Evolutionary conservation across 345 rosid genomes (phyloP).

Genomic region (Pseudoturritis turrita): DNA sequence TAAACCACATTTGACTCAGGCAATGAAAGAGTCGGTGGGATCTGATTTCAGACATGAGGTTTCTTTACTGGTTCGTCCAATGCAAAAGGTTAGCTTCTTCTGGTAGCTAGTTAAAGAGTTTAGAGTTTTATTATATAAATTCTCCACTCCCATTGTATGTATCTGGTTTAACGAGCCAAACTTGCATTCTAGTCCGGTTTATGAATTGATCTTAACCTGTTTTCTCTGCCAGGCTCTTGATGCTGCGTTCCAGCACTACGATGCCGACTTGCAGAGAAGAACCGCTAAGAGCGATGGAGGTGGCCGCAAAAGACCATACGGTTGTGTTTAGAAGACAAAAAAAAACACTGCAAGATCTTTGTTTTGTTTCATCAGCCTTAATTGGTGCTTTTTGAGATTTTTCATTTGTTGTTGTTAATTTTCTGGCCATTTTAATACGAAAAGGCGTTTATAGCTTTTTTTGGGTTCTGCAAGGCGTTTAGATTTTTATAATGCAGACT

Average conservation of each 20-base stretch:
- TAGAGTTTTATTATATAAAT: not conserved
- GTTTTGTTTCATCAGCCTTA: not conserved
- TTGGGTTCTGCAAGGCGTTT: not conserved
- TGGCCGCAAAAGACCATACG: not conserved
- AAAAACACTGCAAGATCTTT: not conserved
- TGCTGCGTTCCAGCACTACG: slow-evolving; percentile 39
- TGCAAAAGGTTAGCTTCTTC: slow-evolving; percentile 73
- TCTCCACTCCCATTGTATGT: not conserved
- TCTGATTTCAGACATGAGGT: slow-evolving; percentile 77
- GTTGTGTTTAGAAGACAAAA: too few species aligned
- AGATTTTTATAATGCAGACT: not conserved
- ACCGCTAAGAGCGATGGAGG: slow-evolving; percentile 13
- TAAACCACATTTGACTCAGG: slow-evolving; percentile 35
- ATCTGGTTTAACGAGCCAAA: not conserved
- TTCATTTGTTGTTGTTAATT: not conserved
- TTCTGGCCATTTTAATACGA: not conserved
- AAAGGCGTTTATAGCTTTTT: not conserved
- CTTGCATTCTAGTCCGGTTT: not conserved
- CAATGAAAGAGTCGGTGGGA: slow-evolving; percentile 74
- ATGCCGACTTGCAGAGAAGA: slow-evolving; percentile 37
- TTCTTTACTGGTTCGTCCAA: slow-evolving; percentile 83
- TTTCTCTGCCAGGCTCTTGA: slow-evolving; percentile 35
- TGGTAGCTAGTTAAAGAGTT: not conserved
- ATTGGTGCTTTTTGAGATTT: slow-evolving; percentile 6
- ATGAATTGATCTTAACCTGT: not conserved